phyloP scores from a whole-genome alignment of 441 rosid genomes.

The Gossypium lobatum region DNA sequence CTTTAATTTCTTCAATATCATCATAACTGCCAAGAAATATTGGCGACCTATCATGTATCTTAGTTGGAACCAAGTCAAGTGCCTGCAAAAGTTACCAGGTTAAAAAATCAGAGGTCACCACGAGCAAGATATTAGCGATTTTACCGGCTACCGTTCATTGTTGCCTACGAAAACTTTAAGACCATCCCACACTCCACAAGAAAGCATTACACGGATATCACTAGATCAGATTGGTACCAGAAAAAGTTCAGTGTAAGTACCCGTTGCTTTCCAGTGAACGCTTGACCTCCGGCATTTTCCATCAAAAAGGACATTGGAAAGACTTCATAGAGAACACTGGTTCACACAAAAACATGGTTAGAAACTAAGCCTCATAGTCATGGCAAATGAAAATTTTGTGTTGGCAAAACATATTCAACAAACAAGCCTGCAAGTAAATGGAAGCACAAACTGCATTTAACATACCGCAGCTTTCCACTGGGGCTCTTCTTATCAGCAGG shows the following conservation, averaged over 20 bases:
- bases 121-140: not conserved
- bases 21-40: constrained; percentile 94
- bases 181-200: too few relatives aligned
- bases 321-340: constrained; percentile 88
- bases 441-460: not conserved
- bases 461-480: constrained; percentile 86
- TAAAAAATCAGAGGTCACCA: not conserved
- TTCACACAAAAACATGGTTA: constrained; percentile 8
- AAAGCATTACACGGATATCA: too few relatives aligned
- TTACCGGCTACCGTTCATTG: not conserved
- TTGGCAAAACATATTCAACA: not conserved
- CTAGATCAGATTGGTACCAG: too few relatives aligned
- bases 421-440: not conserved
- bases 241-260: constrained; percentile 24
- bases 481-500: constrained; percentile 96
- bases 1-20: constrained; percentile 88
- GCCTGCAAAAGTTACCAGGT: constrained; percentile 27
- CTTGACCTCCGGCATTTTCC: constrained; percentile 98
- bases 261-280: constrained; percentile 85
- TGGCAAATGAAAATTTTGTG: not conserved
- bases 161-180: not conserved
- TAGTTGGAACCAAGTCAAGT: constrained; percentile 66
- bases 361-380: not conserved
- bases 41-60: constrained; percentile 86
- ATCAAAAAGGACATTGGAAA: constrained; percentile 95